Conservation (phyloP, 2,329 filamentous ascomycete species). For the Paraphoma sp. region DNA sequence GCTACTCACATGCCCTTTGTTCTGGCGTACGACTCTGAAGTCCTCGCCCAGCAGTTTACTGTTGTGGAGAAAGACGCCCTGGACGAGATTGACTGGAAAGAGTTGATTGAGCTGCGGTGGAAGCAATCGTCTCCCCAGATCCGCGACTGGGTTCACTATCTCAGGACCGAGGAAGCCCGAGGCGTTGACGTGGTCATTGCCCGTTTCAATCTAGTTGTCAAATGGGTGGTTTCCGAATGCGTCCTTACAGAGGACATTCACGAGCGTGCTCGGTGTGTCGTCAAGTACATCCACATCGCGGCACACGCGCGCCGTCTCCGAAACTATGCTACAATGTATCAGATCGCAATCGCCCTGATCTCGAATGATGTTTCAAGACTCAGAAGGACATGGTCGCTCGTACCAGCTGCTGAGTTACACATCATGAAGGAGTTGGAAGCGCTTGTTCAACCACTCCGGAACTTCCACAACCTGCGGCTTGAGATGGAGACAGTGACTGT, state of each 20-base stretch:
- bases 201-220: constrained; percentile 86
- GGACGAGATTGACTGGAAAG: constrained; percentile 88
- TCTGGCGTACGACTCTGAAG: constrained; percentile 78
- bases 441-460: constrained; percentile 77
- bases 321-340: constrained; percentile 85
- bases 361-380: constrained; percentile 75
- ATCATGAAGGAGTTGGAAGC: constrained; percentile 73
- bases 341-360: constrained; percentile 78
- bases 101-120: constrained; percentile 84
- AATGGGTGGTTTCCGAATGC: constrained; percentile 83
- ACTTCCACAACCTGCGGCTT: constrained; percentile 76
- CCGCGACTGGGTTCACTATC: constrained; percentile 82
- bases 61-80: constrained; percentile 86
- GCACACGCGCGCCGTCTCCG: constrained; percentile 75
- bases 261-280: constrained; percentile 77
- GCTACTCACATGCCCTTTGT: constrained; percentile 75
- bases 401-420: constrained; percentile 69
- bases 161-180: constrained; percentile 73
- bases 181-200: constrained; percentile 86
- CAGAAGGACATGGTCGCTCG: constrained; percentile 72
- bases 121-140: constrained; percentile 72
- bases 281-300: constrained; percentile 84
- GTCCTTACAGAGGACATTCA: constrained; percentile 74
- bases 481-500: constrained; percentile 77
- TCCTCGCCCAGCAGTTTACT: constrained; percentile 82